These are phyloP conservation scores for Eimeria necatrix DNA, from an alignment of 169 alveolate genomes.

Conservation along the genomic window DNA sequence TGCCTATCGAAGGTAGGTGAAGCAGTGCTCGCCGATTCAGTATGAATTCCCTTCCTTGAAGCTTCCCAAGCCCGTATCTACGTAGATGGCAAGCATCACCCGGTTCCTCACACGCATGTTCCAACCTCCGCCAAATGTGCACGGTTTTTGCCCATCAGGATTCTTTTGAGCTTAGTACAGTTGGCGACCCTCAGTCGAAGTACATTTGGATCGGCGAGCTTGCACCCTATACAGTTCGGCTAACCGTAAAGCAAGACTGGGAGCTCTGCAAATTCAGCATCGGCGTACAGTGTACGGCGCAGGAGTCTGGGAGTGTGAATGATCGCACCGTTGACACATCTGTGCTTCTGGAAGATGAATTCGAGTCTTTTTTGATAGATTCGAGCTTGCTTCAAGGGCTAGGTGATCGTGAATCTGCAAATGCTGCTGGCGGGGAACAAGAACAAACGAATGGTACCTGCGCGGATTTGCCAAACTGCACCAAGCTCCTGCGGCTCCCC, in stretches of 20 bases:
- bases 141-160: constrained; percentile 9
- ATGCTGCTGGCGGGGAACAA: neutral
- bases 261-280: constrained; percentile 42
- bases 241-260: constrained; percentile 61
- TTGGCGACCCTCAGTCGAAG: constrained; percentile 45
- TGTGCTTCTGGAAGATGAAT: constrained; percentile 52
- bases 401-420: neutral
- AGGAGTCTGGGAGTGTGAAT: constrained; percentile 50
- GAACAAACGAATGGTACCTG: neutral
- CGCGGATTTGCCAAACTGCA: constrained; percentile 1
- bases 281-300: constrained; percentile 60
- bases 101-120: no score
- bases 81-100: no score
- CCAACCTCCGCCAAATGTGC: neutral
- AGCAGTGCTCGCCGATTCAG: no score
- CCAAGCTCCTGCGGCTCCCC: constrained; percentile 67
- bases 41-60: no score
- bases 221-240: constrained; percentile 67
- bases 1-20: constrained; percentile 47
- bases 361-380: constrained; percentile 50
- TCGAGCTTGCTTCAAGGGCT: neutral
- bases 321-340: constrained; percentile 50
- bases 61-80: no score
- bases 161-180: constrained; percentile 34
- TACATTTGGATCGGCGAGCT: constrained; percentile 68